These are phyloP conservation scores for Leersia perrieri DNA, from an alignment of 176 grass and related monocot genomes.

Conservation along the genomic window DNA sequence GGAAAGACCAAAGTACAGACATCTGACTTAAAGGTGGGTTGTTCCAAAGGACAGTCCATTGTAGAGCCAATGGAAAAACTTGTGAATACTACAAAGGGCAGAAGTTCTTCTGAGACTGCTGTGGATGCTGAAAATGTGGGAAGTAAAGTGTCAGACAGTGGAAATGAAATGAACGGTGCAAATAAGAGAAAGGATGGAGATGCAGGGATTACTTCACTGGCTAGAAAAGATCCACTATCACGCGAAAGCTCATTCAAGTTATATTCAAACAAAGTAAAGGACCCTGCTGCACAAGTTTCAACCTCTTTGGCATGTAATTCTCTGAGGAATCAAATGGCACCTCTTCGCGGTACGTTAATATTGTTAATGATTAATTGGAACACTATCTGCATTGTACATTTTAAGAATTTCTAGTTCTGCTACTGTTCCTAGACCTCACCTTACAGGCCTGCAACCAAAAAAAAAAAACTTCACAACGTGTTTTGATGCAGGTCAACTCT, in stretches of 20 bases:
- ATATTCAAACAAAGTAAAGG: slow-evolving; percentile 56
- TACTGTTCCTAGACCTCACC: slow-evolving; percentile 4
- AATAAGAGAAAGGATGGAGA: slow-evolving; percentile 41
- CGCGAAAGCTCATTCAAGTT: slow-evolving; percentile 30
- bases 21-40: slow-evolving; percentile 31
- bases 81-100: neutral
- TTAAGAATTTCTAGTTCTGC: slow-evolving; percentile 10
- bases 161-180: slow-evolving; percentile 24
- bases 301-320: slow-evolving; percentile 30
- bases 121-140: slow-evolving; percentile 42
- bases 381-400: neutral
- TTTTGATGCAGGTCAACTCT: slow-evolving; percentile 62
- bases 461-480: neutral
- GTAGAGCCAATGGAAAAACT: slow-evolving; percentile 20
- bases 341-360: slow-evolving; percentile 48
- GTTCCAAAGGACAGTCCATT: slow-evolving; percentile 28
- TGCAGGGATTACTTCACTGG: slow-evolving; percentile 9
- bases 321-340: slow-evolving; percentile 33
- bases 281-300: slow-evolving; percentile 10
- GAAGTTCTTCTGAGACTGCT: slow-evolving; percentile 40
- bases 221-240: slow-evolving; percentile 25
- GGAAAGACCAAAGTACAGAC: slow-evolving; percentile 38
- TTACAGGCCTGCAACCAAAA: neutral
- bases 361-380: slow-evolving; percentile 24
- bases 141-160: slow-evolving; percentile 21